Conservation (phyloP, 495 filamentous ascomycete species). For the Penicillium steckii region DNA sequence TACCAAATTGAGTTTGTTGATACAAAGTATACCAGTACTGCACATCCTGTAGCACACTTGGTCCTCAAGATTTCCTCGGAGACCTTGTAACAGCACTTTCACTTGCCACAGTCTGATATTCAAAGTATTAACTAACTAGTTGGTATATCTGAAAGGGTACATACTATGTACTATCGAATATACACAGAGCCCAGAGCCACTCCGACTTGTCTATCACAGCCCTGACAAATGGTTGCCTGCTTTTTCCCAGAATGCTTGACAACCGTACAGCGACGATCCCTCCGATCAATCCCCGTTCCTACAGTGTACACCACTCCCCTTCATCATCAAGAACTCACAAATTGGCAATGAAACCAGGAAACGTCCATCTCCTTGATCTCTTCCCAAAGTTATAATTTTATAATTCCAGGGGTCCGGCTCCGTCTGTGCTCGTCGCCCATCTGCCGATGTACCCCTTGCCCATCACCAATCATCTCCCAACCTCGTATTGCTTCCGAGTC, state of each 20-base stretch:
- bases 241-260: slow-evolving; percentile 16
- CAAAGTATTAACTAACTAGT: too few relatives aligned
- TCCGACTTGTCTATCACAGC: too few relatives aligned
- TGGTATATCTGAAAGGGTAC: too few relatives aligned
- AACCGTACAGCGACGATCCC: slow-evolving; percentile 12
- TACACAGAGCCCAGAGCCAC: too few relatives aligned
- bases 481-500: slow-evolving; percentile 9
- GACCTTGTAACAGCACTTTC: too few relatives aligned
- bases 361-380: neutral
- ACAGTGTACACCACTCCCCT: neutral
- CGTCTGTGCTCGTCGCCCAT: slow-evolving; percentile 4
- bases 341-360: too few relatives aligned
- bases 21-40: neutral
- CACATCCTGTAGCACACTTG: neutral
- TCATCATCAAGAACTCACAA: too few relatives aligned
- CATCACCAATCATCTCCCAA: neutral
- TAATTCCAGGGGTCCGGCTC: neutral
- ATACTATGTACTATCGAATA: too few relatives aligned
- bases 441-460: slow-evolving; percentile 8
- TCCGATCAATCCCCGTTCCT: slow-evolving; percentile 10
- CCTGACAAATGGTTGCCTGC: slow-evolving; percentile 5
- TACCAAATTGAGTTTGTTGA: neutral
- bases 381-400: neutral
- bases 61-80: too few relatives aligned
- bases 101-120: too few relatives aligned